A percentile compares a stretch with the other conserved stretches of the same genome.
Conservation (phyloP, 306 rosid species). For the Vigna radiata region DNA sequence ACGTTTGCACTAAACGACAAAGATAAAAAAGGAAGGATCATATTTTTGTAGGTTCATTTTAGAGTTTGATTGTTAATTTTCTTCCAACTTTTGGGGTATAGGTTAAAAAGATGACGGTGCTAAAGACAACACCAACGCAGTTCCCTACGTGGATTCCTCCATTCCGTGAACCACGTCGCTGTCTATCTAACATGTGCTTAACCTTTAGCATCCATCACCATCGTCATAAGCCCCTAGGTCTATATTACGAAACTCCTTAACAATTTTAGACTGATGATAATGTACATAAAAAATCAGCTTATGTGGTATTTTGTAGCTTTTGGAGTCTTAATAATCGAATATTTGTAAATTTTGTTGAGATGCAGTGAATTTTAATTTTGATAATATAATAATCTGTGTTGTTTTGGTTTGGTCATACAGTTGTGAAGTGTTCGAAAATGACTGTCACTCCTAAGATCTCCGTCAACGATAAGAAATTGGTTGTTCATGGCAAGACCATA, state of each 20-base stretch:
- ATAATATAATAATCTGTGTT: not conserved
- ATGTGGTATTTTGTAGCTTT: not conserved
- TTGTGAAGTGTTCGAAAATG: slow-evolving; percentile 62
- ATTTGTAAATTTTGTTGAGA: slow-evolving; percentile 13
- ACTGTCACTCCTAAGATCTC: slow-evolving; percentile 76
- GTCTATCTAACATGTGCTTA: slow-evolving; percentile 30
- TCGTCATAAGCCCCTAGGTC: slow-evolving; percentile 43
- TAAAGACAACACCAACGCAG: slow-evolving; percentile 25
- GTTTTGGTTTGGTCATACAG: slow-evolving; percentile 42
- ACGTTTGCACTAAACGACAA: not conserved
- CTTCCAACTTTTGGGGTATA: not conserved
- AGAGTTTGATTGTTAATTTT: not conserved
- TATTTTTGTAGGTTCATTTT: not conserved
- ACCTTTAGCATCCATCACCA: slow-evolving; percentile 18
- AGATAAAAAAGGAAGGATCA: not conserved
- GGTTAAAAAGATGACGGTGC: slow-evolving; percentile 29
- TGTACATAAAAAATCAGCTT: not conserved
- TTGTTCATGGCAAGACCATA: slow-evolving; percentile 90
- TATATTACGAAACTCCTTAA: not conserved
- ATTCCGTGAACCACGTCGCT: slow-evolving; percentile 9
- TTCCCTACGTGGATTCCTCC: slow-evolving; percentile 26
- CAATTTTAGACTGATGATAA: not conserved
- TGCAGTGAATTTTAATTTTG: not conserved
- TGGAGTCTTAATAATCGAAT: not conserved
- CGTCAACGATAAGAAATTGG: slow-evolving; percentile 74